Conservation (phyloP, 108 stramenopile species). For the Stephanodiscus minutulus region DNA sequence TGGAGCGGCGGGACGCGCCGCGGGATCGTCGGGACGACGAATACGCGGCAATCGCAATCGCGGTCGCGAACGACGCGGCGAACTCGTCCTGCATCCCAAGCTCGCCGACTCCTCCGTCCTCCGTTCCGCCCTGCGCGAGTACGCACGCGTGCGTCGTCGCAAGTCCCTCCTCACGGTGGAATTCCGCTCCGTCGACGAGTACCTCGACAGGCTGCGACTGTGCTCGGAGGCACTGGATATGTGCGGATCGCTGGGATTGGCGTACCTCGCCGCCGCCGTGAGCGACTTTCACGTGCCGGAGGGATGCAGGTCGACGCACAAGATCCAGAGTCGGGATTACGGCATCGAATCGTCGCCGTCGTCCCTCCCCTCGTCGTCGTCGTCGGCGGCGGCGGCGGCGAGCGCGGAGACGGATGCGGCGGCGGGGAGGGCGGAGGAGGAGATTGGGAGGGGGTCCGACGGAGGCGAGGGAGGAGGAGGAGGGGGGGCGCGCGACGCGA, state of each 20-base stretch:
- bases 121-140: conserved; percentile 54
- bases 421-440: no score
- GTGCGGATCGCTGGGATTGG: conserved; percentile 64
- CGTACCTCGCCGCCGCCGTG: conserved; percentile 95
- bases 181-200: conserved; percentile 88
- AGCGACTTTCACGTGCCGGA: conserved; percentile 94
- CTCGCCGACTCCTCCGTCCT: conserved; percentile 57
- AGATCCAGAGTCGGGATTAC: conserved; percentile 85
- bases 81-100: conserved; percentile 58
- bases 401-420: no score
- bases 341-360: conserved; percentile 18
- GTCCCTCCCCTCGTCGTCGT: conserved; percentile 9
- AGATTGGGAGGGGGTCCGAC: background rate
- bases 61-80: conserved; percentile 11
- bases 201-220: conserved; percentile 74
- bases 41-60: conserved; percentile 1
- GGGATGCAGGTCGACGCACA: conserved; percentile 84
- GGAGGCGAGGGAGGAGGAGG: conserved; percentile 10
- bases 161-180: conserved; percentile 68
- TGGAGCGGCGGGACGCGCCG: no score
- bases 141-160: conserved; percentile 56
- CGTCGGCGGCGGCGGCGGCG: background rate
- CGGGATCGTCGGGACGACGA: conserved; percentile 35
- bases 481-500: background rate
- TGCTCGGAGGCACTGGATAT: conserved; percentile 56